Percentiles rank a stretch among this genome's conserved stretches.
Evolutionary conservation across 768 basidiomycete genomes (phyloP).

Genomic region (Nidularia sp.): DNA sequence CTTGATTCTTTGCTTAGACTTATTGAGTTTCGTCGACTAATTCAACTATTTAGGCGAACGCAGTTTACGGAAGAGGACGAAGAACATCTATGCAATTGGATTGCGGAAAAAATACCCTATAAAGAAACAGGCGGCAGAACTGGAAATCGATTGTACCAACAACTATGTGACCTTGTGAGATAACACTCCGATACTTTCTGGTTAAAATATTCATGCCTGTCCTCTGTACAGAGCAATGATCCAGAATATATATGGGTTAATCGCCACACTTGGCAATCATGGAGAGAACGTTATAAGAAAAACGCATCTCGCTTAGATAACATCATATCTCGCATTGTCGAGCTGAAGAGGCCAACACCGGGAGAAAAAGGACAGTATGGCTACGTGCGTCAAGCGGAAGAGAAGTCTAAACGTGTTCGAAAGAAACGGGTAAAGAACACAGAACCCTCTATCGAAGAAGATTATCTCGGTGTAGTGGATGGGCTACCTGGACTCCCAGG

Average conservation of each 20-base stretch:
- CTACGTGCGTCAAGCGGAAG: constrained; percentile 72
- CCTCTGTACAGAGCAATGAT: constrained; percentile 44
- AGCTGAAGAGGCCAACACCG: constrained; percentile 59
- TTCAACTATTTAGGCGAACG: constrained; percentile 47
- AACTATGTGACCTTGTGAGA: constrained; percentile 67
- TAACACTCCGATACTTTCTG: background rate
- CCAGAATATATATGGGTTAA: constrained; percentile 77
- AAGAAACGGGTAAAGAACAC: constrained; percentile 39
- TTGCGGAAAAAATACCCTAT: constrained; percentile 79
- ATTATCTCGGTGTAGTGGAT: constrained; percentile 7
- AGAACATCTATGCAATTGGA: constrained; percentile 70
- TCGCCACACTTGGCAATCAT: constrained; percentile 87
- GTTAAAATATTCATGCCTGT: background rate
- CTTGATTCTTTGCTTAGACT: background rate
- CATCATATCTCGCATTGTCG: constrained; percentile 63
- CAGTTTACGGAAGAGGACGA: constrained; percentile 80
- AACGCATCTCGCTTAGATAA: constrained; percentile 64
- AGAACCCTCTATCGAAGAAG: constrained; percentile 5
- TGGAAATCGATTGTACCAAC: constrained; percentile 80
- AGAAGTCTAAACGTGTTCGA: constrained; percentile 55
- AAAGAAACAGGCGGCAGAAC: constrained; percentile 80
- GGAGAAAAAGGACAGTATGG: constrained; percentile 84
- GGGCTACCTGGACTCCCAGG: constrained; percentile 11
- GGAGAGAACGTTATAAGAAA: constrained; percentile 88
- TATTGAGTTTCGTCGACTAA: background rate